These are phyloP conservation scores for Saprolegnia diclina DNA, from an alignment of 352 stramenopile genomes.

Conservation along the genomic window DNA sequence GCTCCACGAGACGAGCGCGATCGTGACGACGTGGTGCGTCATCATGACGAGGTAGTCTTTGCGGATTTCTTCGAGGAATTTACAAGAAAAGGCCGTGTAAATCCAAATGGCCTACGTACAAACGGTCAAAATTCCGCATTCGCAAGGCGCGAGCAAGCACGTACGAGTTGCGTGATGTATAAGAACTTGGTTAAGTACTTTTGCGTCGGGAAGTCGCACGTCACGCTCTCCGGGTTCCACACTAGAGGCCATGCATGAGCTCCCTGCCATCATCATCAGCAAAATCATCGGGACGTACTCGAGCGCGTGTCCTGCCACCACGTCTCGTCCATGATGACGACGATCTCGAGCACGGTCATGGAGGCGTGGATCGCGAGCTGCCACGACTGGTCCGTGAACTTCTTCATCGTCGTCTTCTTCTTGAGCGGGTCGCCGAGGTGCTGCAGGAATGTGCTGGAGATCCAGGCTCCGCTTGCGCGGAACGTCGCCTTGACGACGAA, in stretches of 20 bases:
- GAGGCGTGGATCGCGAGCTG: slow-evolving; percentile 77
- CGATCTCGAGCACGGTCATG: slow-evolving; percentile 80
- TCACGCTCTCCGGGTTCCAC: slow-evolving; percentile 68
- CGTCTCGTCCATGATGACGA: slow-evolving; percentile 69
- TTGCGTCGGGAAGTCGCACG: slow-evolving; percentile 67
- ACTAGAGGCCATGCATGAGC: slow-evolving; percentile 33
- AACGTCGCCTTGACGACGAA: slow-evolving; percentile 31
- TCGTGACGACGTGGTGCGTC: slow-evolving; percentile 83
- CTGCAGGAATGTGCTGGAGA: slow-evolving; percentile 72
- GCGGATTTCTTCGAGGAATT: slow-evolving; percentile 81
- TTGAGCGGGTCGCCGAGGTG: slow-evolving; percentile 73
- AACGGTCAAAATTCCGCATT: background rate
- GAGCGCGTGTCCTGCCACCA: slow-evolving; percentile 81
- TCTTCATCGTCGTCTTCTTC: slow-evolving; percentile 80
- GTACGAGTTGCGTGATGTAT: slow-evolving; percentile 77
- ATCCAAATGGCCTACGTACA: slow-evolving; percentile 76
- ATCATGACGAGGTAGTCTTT: slow-evolving; percentile 89
- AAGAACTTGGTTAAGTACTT: slow-evolving; percentile 79
- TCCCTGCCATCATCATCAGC: background rate
- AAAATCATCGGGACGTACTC: slow-evolving; percentile 35
- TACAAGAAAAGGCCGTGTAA: slow-evolving; percentile 84
- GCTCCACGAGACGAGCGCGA: slow-evolving; percentile 80
- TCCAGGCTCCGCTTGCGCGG: slow-evolving; percentile 52
- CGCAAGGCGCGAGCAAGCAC: background rate
- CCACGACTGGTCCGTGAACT: slow-evolving; percentile 86